Base-by-base conservation (phyloP, 208 protist genomes). In the Acanthamoeba lenticulata region DNA sequence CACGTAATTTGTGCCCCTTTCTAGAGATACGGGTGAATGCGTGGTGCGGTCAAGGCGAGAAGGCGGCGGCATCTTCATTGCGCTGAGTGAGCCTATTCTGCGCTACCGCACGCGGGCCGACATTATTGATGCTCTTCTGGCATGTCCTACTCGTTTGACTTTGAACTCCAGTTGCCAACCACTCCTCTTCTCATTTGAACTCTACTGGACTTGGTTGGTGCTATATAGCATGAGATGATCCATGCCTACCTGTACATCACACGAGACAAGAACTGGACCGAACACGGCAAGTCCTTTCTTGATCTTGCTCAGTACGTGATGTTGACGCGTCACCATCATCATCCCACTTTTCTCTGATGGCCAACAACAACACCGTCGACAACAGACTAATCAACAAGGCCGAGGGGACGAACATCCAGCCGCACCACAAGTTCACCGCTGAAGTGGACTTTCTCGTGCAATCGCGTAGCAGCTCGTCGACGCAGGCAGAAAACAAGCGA, bases 401-500 rank as follows among this genome's bases (percentile, higher is more conserved):
- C 11, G 40, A 86, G 21, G 40, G 42, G 3, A 55, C 77, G 27
- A 45, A 86, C 77, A 49, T 86, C 42, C 38, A 55, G 13, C 24
- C 38, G 6, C 52, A 86, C 42, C 77, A 86, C 40, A 52, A 44
- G 2, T 86, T 86, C 45, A 44, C 11, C 15, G 77, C 17, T 17
- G 77, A 86, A n/a, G 77, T 86, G 9, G 77, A 86, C 7, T 86
- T 86, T 27, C n/a, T 74, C 1, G n/a, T n/a, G n/a, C n/a, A n/a
- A n/a, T n/a, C n/a, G n/a, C n/a, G n/a, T n/a, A n/a, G n/a, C n/a
- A n/a, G n/a, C n/a, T n/a, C n/a, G n/a, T n/a, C n/a, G n/a, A n/a
- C n/a, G n/a, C n/a, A n/a, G n/a, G n/a, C n/a, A n/a, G n/a, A n/a
- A n/a, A n/a, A n/a, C n/a, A n/a, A n/a, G n/a, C n/a, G n/a, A n/a